A percentile compares a stretch with the other conserved stretches of the same genome.
Conservation (phyloP, 1,284 basidiomycete genomes). For the Fomitopsis betulina region DNA sequence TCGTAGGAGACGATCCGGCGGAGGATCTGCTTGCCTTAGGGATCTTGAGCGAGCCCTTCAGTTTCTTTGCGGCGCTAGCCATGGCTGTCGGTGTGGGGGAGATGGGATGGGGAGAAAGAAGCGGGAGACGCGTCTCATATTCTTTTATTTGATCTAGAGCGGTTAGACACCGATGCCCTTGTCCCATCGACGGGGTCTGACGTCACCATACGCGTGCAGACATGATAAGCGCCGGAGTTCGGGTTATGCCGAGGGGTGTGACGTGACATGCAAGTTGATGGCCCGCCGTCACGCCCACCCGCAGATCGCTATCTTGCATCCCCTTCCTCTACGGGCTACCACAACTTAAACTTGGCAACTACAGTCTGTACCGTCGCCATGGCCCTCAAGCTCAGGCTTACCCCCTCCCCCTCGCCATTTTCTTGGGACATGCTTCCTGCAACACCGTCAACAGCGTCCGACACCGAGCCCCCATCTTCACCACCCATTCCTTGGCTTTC, state of each 20-base stretch:
- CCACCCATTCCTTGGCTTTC: conserved; percentile 82
- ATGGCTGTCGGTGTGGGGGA: conserved; percentile 9
- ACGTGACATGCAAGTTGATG: not conserved
- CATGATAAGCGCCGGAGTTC: not conserved
- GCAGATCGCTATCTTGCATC: not conserved
- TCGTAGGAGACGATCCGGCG: conserved; percentile 8
- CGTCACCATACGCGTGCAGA: not conserved
- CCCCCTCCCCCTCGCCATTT: conserved; percentile 40
- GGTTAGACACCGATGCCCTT: not conserved
- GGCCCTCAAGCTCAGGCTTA: conserved; percentile 31
- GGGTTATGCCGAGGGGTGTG: too few relatives aligned
- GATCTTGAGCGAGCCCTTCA: conserved; percentile 21
- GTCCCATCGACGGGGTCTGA: not conserved
- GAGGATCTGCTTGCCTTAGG: conserved; percentile 11
- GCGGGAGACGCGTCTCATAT: conserved; percentile 3
- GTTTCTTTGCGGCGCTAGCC: conserved; percentile 17
- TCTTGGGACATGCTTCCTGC: conserved; percentile 50
- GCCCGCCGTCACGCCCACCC: not conserved
- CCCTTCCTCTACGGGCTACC: too few relatives aligned
- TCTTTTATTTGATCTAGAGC: conserved; percentile 1
- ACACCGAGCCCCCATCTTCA: conserved; percentile 32
- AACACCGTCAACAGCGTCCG: conserved; percentile 30
- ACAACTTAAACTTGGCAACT: too few relatives aligned
- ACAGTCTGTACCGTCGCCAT: too few relatives aligned
- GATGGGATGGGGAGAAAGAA: conserved; percentile 7